phyloP scores from a whole-genome alignment of 306 rosid genomes.

The Ormosia semicastrata region DNA sequence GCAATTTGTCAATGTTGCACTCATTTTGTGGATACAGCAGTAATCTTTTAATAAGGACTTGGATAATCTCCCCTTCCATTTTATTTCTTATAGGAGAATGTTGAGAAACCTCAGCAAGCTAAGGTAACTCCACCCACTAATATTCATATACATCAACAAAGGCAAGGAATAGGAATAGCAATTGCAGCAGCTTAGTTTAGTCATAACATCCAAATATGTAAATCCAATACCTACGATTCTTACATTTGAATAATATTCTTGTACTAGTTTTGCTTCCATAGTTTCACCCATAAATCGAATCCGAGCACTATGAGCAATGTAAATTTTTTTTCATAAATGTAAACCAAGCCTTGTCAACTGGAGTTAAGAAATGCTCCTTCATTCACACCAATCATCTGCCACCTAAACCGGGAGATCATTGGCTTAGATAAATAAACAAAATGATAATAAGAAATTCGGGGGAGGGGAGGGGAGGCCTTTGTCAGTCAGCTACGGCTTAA shows the following conservation, averaged over 20 bases:
- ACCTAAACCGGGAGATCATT: constrained; percentile 33
- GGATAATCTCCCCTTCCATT: background rate
- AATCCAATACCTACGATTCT: background rate
- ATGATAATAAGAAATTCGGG: constrained; percentile 19
- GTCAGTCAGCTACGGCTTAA: background rate
- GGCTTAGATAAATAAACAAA: constrained; percentile 41
- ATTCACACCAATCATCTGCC: constrained; percentile 20
- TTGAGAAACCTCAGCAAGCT: background rate
- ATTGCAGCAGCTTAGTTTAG: too few relatives aligned
- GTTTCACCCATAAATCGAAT: background rate
- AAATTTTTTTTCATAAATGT: background rate
- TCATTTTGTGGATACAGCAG: background rate
- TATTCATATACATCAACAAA: background rate
- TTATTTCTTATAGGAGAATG: background rate
- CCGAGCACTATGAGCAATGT: background rate
- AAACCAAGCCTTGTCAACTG: constrained; percentile 40
- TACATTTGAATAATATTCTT: background rate
- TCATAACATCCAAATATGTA: background rate
- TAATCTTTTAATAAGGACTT: background rate
- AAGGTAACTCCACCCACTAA: background rate
- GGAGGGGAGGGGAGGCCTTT: background rate
- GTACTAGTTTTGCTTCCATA: background rate
- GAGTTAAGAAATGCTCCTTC: constrained; percentile 34
- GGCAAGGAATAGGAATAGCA: background rate
- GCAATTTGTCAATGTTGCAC: background rate